These are phyloP conservation scores for Quambalaria eucalypti DNA, from an alignment of 1,284 basidiomycete genomes.

Conservation along the genomic window DNA sequence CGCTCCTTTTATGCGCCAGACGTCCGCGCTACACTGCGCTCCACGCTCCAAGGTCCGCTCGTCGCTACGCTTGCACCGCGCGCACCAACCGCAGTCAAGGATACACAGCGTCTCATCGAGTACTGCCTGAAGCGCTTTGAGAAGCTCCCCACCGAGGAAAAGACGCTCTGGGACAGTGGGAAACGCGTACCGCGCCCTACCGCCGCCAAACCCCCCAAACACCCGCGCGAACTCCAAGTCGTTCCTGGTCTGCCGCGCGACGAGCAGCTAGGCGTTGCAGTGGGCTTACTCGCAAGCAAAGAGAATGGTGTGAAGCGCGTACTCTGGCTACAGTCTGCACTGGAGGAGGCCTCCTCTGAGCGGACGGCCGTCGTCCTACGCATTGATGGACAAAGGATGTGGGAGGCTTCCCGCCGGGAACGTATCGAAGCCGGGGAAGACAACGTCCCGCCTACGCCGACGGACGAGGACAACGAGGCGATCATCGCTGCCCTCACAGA, in stretches of 20 bases:
- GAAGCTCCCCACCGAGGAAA: conserved; percentile 31
- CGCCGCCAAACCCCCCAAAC: conserved; percentile 18
- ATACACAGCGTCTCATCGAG: conserved; percentile 33
- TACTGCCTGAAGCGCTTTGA: conserved; percentile 33
- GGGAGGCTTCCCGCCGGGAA: conserved; percentile 2
- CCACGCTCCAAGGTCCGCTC: conserved; percentile 18
- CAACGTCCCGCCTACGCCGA: too few relatives aligned
- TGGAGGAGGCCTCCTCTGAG: conserved; percentile 36
- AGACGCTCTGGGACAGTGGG: conserved; percentile 27
- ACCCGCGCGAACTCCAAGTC: conserved; percentile 34
- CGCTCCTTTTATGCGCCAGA: conserved; percentile 28
- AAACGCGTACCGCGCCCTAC: conserved; percentile 24
- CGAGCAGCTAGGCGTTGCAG: conserved; percentile 39
- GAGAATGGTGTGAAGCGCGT: conserved; percentile 31
- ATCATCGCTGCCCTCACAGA: neutral
- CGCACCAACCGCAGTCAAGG: conserved; percentile 8
- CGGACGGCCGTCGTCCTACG: conserved; percentile 22
- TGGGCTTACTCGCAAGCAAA: conserved; percentile 35
- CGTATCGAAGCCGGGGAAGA: neutral
- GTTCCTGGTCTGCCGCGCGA: conserved; percentile 19
- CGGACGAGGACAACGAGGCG: conserved; percentile 4
- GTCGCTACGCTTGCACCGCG: conserved; percentile 7
- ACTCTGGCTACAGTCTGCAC: conserved; percentile 37
- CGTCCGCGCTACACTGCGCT: conserved; percentile 17
- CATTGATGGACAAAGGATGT: conserved; percentile 5